Conservation (phyloP, 2,329 filamentous ascomycete genomes). For the Seiridium cupressi region DNA sequence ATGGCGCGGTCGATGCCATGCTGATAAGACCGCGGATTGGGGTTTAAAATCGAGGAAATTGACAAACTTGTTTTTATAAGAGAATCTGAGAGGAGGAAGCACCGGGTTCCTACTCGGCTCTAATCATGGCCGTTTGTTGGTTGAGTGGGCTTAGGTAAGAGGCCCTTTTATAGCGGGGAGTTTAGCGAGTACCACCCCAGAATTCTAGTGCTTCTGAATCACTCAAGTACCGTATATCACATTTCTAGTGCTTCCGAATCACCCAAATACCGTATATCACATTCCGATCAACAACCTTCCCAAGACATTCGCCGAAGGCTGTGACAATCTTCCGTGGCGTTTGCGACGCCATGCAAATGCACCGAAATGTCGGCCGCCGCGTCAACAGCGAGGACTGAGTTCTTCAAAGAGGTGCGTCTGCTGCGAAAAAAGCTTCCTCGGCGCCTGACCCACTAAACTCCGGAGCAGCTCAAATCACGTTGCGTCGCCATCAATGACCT, state of each 20-base stretch:
- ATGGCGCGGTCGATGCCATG: slow-evolving; percentile 23
- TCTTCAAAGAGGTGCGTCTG: slow-evolving; percentile 28
- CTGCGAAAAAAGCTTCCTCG: not conserved
- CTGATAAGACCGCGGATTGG: not conserved
- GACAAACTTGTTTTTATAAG: too few species aligned
- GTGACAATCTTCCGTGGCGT: not conserved
- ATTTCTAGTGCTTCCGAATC: not conserved
- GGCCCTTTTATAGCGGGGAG: too few species aligned
- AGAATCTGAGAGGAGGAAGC: too few species aligned
- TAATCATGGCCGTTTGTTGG: too few species aligned
- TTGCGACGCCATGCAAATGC: not conserved
- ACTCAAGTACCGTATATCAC: not conserved
- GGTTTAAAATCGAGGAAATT: not conserved
- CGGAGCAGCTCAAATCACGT: slow-evolving; percentile 56
- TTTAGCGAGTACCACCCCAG: too few species aligned
- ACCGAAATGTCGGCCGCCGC: slow-evolving; percentile 20
- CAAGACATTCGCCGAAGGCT: not conserved
- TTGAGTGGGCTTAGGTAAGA: too few species aligned
- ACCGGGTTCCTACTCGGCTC: too few species aligned
- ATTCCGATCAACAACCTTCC: not conserved
- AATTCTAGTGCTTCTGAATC: too few species aligned
- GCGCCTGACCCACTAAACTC: slow-evolving; percentile 9
- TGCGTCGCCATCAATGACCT: slow-evolving; percentile 61
- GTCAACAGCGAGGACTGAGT: slow-evolving; percentile 23
- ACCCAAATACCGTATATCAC: not conserved